These are phyloP conservation scores for Lathyrus oleraceus DNA, from an alignment of 306 rosid genomes.

Conservation along the genomic window DNA sequence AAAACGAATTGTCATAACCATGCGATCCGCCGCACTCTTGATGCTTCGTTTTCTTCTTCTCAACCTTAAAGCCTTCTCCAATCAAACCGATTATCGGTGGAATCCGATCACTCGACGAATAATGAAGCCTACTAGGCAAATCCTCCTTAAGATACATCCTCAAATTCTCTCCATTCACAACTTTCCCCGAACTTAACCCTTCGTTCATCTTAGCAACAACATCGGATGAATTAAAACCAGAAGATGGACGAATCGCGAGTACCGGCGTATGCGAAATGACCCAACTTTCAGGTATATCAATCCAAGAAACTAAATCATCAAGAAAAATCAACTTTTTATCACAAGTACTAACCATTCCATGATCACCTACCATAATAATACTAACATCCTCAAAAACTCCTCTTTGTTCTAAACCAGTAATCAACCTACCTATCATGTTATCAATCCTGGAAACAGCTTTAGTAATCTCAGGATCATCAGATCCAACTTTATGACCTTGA, in stretches of 20 bases:
- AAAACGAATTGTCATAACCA: slow-evolving; percentile 87
- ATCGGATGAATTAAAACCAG: slow-evolving; percentile 42
- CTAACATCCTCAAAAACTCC: slow-evolving; percentile 86
- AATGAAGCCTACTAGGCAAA: slow-evolving; percentile 84
- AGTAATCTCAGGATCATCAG: slow-evolving; percentile 89
- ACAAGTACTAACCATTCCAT: slow-evolving; percentile 99
- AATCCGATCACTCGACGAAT: slow-evolving; percentile 63
- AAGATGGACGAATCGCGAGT: slow-evolving; percentile 71
- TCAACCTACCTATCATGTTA: slow-evolving; percentile 79
- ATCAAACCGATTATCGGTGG: slow-evolving; percentile 77
- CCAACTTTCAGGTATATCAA: slow-evolving; percentile 64
- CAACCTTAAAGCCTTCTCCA: slow-evolving; percentile 85
- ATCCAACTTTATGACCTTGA: slow-evolving; percentile 89
- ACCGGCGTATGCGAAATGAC: slow-evolving; percentile 64
- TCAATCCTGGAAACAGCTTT: slow-evolving; percentile 78
- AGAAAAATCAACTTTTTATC: slow-evolving; percentile 77
- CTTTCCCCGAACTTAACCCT: slow-evolving; percentile 77
- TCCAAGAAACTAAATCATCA: slow-evolving; percentile 77
- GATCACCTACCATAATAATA: slow-evolving; percentile 89
- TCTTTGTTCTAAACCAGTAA: slow-evolving; percentile 73
- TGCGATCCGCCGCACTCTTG: slow-evolving; percentile 94
- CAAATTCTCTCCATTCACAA: slow-evolving; percentile 72
- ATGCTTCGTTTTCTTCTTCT: slow-evolving; percentile 55
- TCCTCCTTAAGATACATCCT: slow-evolving; percentile 81
- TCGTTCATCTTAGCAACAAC: slow-evolving; percentile 77